Percentiles rank a stretch among this genome's conserved stretches.
These are phyloP conservation scores for Calonectria henricotiae DNA, from an alignment of 2,329 filamentous ascomycete genomes.

Conservation along the genomic window DNA sequence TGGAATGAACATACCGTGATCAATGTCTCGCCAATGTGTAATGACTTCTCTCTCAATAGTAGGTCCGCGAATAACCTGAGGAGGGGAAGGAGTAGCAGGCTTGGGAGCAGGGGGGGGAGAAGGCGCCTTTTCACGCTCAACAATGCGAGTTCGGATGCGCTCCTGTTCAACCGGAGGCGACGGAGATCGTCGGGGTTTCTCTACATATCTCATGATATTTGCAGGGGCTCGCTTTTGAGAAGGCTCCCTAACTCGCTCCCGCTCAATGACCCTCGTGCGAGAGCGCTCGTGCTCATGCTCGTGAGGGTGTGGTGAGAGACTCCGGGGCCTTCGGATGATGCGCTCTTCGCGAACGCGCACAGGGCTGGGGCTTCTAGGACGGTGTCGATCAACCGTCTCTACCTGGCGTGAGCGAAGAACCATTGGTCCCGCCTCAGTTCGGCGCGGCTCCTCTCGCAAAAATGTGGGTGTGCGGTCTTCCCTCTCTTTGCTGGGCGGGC, in stretches of 20 bases:
- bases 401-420: slow-evolving; percentile 72
- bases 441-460: slow-evolving; percentile 69
- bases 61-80: slow-evolving; percentile 80
- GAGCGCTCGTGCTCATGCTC: slow-evolving; percentile 61
- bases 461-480: slow-evolving; percentile 67
- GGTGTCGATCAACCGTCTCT: slow-evolving; percentile 69
- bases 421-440: slow-evolving; percentile 67
- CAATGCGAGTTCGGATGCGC: slow-evolving; percentile 66
- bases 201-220: slow-evolving; percentile 61
- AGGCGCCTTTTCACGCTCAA: slow-evolving; percentile 62
- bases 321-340: slow-evolving; percentile 62
- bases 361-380: slow-evolving; percentile 64
- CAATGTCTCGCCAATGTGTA: slow-evolving; percentile 89
- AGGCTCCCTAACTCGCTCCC: slow-evolving; percentile 57
- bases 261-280: slow-evolving; percentile 49
- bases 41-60: slow-evolving; percentile 91
- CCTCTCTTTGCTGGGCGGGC: slow-evolving; percentile 64
- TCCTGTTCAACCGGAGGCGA: slow-evolving; percentile 61
- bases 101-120: slow-evolving; percentile 60
- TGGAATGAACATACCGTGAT: slow-evolving; percentile 77
- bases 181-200: slow-evolving; percentile 59
- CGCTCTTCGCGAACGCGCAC: slow-evolving; percentile 63
- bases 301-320: slow-evolving; percentile 59
- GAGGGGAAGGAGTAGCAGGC: slow-evolving; percentile 72
- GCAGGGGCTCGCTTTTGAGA: slow-evolving; percentile 60